A percentile compares a stretch with the other conserved stretches of the same genome.
Evolutionary conservation across 192 early-diverging fungal genomes (phyloP).

Genomic region (Podila minutissima): DNA sequence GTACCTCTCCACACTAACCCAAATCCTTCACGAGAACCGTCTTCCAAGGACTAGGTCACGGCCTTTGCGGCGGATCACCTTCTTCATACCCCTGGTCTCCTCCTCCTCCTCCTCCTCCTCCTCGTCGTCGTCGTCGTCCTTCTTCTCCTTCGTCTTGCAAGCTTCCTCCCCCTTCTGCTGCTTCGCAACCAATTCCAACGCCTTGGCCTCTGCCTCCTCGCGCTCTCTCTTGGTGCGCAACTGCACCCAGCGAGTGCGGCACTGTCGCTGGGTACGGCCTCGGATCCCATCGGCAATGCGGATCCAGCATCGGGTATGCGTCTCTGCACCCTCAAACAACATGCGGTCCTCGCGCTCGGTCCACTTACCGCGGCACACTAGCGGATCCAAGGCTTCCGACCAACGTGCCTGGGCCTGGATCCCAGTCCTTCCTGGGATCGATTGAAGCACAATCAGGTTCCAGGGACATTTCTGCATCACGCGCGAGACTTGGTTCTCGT

Average conservation of each 20-base stretch:
- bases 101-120: too few relatives aligned
- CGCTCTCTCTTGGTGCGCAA: constrained; percentile 55
- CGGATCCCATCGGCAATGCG: constrained; percentile 65
- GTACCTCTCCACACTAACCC: too few relatives aligned
- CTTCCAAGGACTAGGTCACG: too few relatives aligned
- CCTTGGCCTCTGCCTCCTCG: constrained; percentile 2
- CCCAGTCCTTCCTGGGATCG: constrained; percentile 62
- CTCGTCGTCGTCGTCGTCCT: too few relatives aligned
- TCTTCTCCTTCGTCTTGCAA: too few relatives aligned
- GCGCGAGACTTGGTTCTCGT: constrained; percentile 12
- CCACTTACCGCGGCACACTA: constrained; percentile 65
- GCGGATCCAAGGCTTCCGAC: constrained; percentile 68
- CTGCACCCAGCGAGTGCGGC: constrained; percentile 70
- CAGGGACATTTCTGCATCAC: constrained; percentile 9
- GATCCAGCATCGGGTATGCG: constrained; percentile 62
- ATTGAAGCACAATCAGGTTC: constrained; percentile 48
- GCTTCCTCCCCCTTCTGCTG: too few relatives aligned
- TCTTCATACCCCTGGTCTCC: too few relatives aligned
- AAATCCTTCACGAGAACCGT: too few relatives aligned
- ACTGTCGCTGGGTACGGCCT: constrained; percentile 68
- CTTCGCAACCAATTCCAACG: too few relatives aligned
- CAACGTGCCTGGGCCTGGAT: constrained; percentile 71
- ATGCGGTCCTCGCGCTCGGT: constrained; percentile 59
- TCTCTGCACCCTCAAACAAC: constrained; percentile 61
- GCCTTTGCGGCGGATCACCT: too few relatives aligned